Percentiles rank a stretch among this genome's conserved stretches.
Conservation (phyloP, 257 asterid genomes). For the Hygrophila difformis region DNA sequence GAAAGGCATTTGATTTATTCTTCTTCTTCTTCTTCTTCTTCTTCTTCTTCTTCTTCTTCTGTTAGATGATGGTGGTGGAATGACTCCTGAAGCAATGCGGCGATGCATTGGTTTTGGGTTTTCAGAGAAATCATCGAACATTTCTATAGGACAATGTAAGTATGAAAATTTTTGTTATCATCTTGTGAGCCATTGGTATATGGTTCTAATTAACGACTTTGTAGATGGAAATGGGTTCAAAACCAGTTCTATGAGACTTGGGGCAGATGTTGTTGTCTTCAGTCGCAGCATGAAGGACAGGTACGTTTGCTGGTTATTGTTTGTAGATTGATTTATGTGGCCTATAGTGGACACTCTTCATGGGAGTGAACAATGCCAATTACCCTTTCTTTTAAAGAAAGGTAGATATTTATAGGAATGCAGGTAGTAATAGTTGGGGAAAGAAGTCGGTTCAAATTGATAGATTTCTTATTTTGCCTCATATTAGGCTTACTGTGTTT, state of each 20-base stretch:
- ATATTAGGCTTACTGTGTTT: no score
- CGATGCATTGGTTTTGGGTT: slow-evolving; percentile 86
- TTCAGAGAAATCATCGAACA: slow-evolving; percentile 68
- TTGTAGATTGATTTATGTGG: slow-evolving; percentile 5
- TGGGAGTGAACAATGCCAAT: no score
- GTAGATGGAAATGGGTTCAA: slow-evolving; percentile 97
- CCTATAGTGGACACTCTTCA: no score
- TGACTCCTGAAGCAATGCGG: slow-evolving; percentile 79
- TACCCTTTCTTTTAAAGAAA: no score
- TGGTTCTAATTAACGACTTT: slow-evolving; percentile 26
- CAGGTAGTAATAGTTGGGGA: no score
- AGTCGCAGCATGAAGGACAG: slow-evolving; percentile 54
- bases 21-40: no score
- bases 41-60: slow-evolving; percentile 22
- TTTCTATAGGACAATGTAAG: slow-evolving; percentile 82
- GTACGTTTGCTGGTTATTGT: slow-evolving; percentile 24
- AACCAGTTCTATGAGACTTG: slow-evolving; percentile 97
- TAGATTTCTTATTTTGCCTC: no score
- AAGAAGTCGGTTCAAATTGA: no score
- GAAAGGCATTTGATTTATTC: no score
- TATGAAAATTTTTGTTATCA: slow-evolving; percentile 1
- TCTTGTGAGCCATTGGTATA: slow-evolving; percentile 10
- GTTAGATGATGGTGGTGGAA: slow-evolving; percentile 93
- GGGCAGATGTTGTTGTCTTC: slow-evolving; percentile 84
- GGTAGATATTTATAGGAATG: no score